A percentile compares a stretch with the other conserved stretches of the same genome.
These are phyloP conservation scores for Celoporthe dispersa DNA, from an alignment of 2,329 filamentous ascomycete species.

Conservation along the genomic window DNA sequence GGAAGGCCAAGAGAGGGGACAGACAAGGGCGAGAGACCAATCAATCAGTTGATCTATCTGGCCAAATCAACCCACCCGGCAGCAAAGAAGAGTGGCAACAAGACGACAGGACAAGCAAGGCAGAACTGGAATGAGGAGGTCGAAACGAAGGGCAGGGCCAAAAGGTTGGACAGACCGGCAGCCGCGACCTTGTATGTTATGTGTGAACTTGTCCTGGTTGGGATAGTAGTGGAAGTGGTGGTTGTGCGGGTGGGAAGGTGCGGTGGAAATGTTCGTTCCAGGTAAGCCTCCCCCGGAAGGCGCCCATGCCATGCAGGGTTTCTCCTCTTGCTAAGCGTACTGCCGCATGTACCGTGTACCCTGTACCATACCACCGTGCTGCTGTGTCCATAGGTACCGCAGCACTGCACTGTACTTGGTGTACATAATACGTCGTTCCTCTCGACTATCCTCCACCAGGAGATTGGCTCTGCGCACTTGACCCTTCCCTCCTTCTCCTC, in stretches of 20 bases:
- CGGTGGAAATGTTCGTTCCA: slow-evolving; percentile 8
- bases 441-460: background rate
- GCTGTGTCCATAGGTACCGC: background rate
- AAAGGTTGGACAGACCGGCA: slow-evolving; percentile 14
- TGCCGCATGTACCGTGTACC: background rate
- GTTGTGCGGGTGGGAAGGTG: background rate
- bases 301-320: background rate
- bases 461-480: background rate
- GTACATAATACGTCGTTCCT: too few relatives aligned
- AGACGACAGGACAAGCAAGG: background rate
- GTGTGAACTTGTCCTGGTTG: slow-evolving; percentile 1
- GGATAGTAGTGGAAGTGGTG: background rate
- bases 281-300: slow-evolving; percentile 3
- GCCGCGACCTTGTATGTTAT: slow-evolving; percentile 16
- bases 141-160: slow-evolving; percentile 1
- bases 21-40: background rate
- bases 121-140: background rate
- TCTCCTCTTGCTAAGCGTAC: background rate
- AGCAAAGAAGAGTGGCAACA: background rate
- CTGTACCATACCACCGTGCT: background rate
- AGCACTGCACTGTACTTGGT: background rate
- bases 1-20: slow-evolving; percentile 5
- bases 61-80: background rate
- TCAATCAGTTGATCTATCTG: background rate
- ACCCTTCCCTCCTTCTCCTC: background rate